Conservation (phyloP, 108 stramenopile species). For the Tribonema minus region DNA sequence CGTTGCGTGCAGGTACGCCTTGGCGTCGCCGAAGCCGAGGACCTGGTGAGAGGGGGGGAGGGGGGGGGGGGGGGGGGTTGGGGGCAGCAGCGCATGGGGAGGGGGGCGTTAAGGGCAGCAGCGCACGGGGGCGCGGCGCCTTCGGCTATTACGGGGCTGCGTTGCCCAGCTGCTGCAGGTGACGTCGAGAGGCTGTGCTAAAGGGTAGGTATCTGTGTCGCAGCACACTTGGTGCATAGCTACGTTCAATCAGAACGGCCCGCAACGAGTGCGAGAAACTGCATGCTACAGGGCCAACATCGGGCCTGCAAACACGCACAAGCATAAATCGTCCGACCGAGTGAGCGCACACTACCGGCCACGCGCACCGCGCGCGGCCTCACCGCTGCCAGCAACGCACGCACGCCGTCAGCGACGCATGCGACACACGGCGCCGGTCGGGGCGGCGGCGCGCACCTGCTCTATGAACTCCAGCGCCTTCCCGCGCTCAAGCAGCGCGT, state of each 20-base stretch:
- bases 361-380: not conserved
- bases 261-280: not conserved
- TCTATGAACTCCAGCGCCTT: conserved; percentile 25
- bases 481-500: conserved; percentile 20
- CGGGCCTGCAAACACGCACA: not conserved
- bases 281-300: not conserved
- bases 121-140: too few relatives aligned
- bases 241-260: too few relatives aligned
- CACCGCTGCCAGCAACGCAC: not conserved
- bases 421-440: not conserved
- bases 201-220: too few relatives aligned
- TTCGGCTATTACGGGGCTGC: too few relatives aligned
- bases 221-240: too few relatives aligned
- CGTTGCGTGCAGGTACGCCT: not conserved
- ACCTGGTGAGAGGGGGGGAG: not conserved
- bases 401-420: not conserved
- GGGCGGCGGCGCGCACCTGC: not conserved
- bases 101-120: too few relatives aligned
- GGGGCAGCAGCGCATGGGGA: too few relatives aligned
- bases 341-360: not conserved
- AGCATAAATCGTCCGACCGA: not conserved
- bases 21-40: not conserved
- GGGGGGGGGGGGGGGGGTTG: not conserved
- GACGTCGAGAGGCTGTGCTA: too few relatives aligned
- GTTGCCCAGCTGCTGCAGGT: too few relatives aligned